Evolutionary conservation across 208 protist genomes (phyloP), one percentile per base, ranked within the genome.

Genomic region (Leishmania martiniquensis): DNA sequence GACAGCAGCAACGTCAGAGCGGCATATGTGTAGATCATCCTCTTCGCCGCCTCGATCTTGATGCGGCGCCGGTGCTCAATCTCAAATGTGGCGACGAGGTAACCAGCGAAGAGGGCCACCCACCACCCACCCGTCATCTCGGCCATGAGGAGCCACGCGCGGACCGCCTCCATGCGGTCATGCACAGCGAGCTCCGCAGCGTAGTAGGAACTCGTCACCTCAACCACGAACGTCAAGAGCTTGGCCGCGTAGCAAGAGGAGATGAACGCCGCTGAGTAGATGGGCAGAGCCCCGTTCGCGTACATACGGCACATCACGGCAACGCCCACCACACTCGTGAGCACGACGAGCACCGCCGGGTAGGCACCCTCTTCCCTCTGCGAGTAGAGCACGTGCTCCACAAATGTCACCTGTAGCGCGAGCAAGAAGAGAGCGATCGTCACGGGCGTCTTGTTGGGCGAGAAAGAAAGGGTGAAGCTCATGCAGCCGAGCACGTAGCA

Each of bases 341-440:
- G 59, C 39, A 80, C 78, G 25, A 95, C 92, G 22, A 94, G 81
- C n/a, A 88, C 77, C 22, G 85, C 89, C 4, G 92, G 90, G 85
- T 97, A 97, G 29, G 86, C 85, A 37, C 84, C 87, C 29, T 92
- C 89, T 78, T 95, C 91, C 54, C 90, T 89, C 79, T 97, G 94
- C 20, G 92, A 95, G 81, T 94, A 94, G 39, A 97, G 84, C 37
- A 97, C 89, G 60, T 96, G 89, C 83, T 97, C 92, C 2, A 97
- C 88, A 78, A 89, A 94, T 42, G 85, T 87, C 42, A 95, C 62
- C 84, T 95, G 85, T 52, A 91, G 39, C 22, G 91, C 88, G n/a
- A 95, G 89, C 42, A 92, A 73, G 65, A 93, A 91, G 20, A 97
- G 75, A 22, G 83, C n/a, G 2, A 90, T 57, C 25, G 90, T 75